phyloP scores from a whole-genome alignment of 352 stramenopile genomes.

The Globisporangium nodosum region DNA sequence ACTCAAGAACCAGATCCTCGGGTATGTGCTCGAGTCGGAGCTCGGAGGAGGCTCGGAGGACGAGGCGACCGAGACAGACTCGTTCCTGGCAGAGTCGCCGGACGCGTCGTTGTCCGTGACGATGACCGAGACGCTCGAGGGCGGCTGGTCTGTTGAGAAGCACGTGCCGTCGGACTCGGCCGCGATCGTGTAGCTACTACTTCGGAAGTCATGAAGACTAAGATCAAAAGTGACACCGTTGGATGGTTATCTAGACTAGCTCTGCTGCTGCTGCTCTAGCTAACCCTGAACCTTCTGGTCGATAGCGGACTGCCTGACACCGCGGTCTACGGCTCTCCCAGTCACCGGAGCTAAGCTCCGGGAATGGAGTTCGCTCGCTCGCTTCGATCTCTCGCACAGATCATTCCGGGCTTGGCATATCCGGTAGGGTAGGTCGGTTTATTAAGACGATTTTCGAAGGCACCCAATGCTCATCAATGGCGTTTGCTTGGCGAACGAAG shows the following conservation, averaged over 20 bases:
- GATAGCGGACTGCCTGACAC: too few species aligned
- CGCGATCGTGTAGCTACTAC: conserved; percentile 38
- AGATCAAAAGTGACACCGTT: background rate
- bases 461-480: too few species aligned
- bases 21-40: conserved; percentile 79
- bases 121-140: conserved; percentile 70
- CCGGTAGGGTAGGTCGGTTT: too few species aligned
- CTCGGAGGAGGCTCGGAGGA: conserved; percentile 49
- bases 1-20: conserved; percentile 76
- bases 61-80: conserved; percentile 69
- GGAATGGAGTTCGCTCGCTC: too few species aligned
- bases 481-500: background rate
- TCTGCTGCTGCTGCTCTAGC: too few species aligned
- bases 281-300: too few species aligned
- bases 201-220: too few species aligned
- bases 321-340: too few species aligned
- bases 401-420: too few species aligned
- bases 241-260: background rate
- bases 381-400: too few species aligned
- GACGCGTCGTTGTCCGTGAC: conserved; percentile 31
- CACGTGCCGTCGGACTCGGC: conserved; percentile 47
- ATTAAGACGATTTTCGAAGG: too few species aligned
- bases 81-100: conserved; percentile 44
- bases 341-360: too few species aligned
- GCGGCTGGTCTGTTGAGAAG: conserved; percentile 84